These are phyloP conservation scores for Chalara sp. DNA, from an alignment of 2,329 filamentous ascomycete genomes.

Conservation along the genomic window DNA sequence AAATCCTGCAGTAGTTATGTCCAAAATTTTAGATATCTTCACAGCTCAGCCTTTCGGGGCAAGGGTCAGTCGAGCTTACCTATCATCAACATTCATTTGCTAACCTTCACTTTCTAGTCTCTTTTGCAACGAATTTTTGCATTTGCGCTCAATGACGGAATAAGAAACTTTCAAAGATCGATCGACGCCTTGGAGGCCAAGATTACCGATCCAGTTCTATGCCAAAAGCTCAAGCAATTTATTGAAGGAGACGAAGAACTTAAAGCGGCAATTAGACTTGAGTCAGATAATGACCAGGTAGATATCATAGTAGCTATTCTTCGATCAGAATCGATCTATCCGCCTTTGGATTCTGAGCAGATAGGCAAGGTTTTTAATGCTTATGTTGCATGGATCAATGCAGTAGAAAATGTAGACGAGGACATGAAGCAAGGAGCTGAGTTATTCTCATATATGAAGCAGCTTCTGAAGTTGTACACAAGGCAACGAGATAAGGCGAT, in stretches of 20 bases:
- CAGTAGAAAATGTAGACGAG: constrained; percentile 83
- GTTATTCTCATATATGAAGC: constrained; percentile 90
- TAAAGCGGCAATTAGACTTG: constrained; percentile 66
- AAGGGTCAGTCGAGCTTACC: constrained; percentile 34
- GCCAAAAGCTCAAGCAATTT: constrained; percentile 75
- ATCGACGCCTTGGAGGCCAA: constrained; percentile 73
- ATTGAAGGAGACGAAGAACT: constrained; percentile 67
- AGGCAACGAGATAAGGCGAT: constrained; percentile 91
- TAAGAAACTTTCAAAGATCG: constrained; percentile 75
- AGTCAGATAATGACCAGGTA: constrained; percentile 66
- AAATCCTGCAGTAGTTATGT: constrained; percentile 95
- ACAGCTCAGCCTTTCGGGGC: constrained; percentile 90
- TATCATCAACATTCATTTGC: not conserved
- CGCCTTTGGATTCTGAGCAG: constrained; percentile 66
- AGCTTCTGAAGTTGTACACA: constrained; percentile 85
- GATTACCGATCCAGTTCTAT: constrained; percentile 74
- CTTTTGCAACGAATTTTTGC: constrained; percentile 93
- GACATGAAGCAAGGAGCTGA: constrained; percentile 86
- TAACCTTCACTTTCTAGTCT: constrained; percentile 38
- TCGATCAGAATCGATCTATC: constrained; percentile 68
- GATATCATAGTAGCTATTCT: constrained; percentile 84
- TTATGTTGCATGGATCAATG: constrained; percentile 92
- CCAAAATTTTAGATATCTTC: constrained; percentile 89
- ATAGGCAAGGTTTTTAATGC: constrained; percentile 85
- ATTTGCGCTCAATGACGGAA: constrained; percentile 84